Evolutionary conservation across 495 filamentous ascomycete species (phyloP), one percentile per base, ranked within the genome.

Genomic region (Pseudoneurospora amorphoporcata): DNA sequence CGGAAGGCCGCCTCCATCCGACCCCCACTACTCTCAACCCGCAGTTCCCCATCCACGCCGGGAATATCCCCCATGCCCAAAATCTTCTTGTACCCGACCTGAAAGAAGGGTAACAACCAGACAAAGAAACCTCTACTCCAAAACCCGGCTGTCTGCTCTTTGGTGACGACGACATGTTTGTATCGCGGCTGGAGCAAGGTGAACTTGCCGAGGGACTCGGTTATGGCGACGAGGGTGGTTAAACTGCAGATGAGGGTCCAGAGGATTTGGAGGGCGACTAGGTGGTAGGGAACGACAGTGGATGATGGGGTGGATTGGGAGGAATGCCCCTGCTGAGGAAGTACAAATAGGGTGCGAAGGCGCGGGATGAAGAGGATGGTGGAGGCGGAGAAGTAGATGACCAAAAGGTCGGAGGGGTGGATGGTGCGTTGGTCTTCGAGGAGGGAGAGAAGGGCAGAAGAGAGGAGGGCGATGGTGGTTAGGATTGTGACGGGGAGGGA

Each of bases 391-490:
- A 82, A 81, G 72, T 82, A 83, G 10, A 82, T 39, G 4, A 82
- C 75, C 19, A 83, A 73, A 2, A 79, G 53, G 32, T 79, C 79
- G 0, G 81, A 82, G 14, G 81, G 81, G 6, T 72, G 68, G 37
- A 79, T 69, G 0, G 81, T 80, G 9, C 79, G 77, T 42, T 82
- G 81, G 71, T 83, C 77, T 45, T 82, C 77, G 9, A 83, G 70
- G 68, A 76, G 80, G 38, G 80, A 83, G 4, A 75, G 73, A 5
- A 76, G 0, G 0, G 39, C 16, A 12, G 81, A 75, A 10, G 69
- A 72, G 3, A 75, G 32, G 10, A 78, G 39, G 17, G 75, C 17
- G 4, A 47, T 35, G 8, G 35, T 16, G 42, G 69, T 73, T 1
- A 83, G 37, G 12, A 78, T 17, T 4, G 45, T 75, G 2, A 77